A percentile compares a stretch with the other conserved stretches of the same genome.
phyloP scores from a whole-genome alignment of 2,329 filamentous ascomycete species.

The Diaporthe citrichinensis region DNA sequence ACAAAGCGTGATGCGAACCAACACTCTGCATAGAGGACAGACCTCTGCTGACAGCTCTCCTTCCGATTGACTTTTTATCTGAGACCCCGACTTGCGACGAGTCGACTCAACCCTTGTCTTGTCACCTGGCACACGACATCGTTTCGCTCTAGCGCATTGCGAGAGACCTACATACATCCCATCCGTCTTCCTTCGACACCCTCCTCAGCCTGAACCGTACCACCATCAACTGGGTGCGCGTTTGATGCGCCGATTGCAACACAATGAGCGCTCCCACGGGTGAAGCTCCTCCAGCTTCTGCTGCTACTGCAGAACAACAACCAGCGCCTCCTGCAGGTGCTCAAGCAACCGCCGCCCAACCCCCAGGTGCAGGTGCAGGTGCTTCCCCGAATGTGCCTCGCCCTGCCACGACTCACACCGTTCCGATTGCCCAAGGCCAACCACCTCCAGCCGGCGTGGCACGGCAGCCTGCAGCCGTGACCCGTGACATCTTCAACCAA shows the following conservation, averaged over 20 bases:
- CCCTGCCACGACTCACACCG: constrained; percentile 34
- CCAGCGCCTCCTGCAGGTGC: constrained; percentile 38
- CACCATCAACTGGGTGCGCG: constrained; percentile 33
- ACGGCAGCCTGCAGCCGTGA: constrained; percentile 44
- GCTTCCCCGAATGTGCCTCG: constrained; percentile 28
- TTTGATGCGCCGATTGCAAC: constrained; percentile 41
- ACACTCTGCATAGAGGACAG: constrained; percentile 19
- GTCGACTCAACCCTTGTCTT: constrained; percentile 4
- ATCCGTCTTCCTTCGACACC: constrained; percentile 1
- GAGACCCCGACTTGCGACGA: constrained; percentile 27
- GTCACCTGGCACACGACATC: constrained; percentile 14
- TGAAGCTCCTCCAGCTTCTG: constrained; percentile 38
- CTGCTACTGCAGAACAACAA: constrained; percentile 33
- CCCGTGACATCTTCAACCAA: constrained; percentile 69
- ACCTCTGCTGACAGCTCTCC: constrained; percentile 22
- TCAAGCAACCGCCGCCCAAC: constrained; percentile 5
- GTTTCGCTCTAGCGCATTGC: constrained; percentile 10
- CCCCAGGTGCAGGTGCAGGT: constrained; percentile 24
- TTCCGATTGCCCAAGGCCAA: constrained; percentile 38
- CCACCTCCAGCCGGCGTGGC: constrained; percentile 39
- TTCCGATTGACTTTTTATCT: constrained; percentile 23
- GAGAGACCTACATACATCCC: constrained; percentile 1
- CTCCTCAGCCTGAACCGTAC: constrained; percentile 13
- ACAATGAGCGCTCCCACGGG: constrained; percentile 41
- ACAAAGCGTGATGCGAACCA: constrained; percentile 33